Conservation (phyloP, 352 stramenopile species). For the Pythium insidiosum region DNA sequence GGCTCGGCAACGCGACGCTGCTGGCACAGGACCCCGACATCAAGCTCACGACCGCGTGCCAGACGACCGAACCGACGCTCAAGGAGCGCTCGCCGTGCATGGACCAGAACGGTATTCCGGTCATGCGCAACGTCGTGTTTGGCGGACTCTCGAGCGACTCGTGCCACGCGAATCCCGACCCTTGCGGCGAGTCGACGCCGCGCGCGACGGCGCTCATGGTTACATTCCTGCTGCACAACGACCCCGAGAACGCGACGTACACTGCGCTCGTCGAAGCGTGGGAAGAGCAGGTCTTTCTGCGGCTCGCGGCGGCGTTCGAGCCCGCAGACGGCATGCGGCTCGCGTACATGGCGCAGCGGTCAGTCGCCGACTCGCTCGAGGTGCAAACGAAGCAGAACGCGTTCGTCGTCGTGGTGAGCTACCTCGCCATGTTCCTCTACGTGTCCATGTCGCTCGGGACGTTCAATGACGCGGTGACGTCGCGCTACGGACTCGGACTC, state of each 20-base stretch:
- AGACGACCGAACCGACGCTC: conserved; percentile 55
- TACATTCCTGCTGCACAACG: conserved; percentile 84
- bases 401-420: conserved; percentile 83
- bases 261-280: conserved; percentile 64
- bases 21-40: conserved; percentile 64
- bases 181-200: conserved; percentile 73
- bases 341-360: conserved; percentile 83
- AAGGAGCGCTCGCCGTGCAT: conserved; percentile 67
- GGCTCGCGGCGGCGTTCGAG: conserved; percentile 14
- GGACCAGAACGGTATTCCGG: conserved; percentile 85
- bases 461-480: conserved; percentile 54
- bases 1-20: conserved; percentile 45
- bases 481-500: conserved; percentile 71
- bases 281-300: conserved; percentile 76
- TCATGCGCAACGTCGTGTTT: conserved; percentile 87
- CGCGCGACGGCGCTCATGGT: conserved; percentile 72
- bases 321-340: conserved; percentile 50
- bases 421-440: conserved; percentile 89
- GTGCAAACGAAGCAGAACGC: conserved; percentile 86
- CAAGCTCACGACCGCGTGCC: conserved; percentile 83
- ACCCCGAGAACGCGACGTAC: conserved; percentile 66
- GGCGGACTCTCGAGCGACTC: conserved; percentile 51
- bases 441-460: conserved; percentile 80
- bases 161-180: conserved; percentile 74
- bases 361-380: conserved; percentile 70